Conservation (phyloP, 441 rosid genomes). For the Mallotus repandus region DNA sequence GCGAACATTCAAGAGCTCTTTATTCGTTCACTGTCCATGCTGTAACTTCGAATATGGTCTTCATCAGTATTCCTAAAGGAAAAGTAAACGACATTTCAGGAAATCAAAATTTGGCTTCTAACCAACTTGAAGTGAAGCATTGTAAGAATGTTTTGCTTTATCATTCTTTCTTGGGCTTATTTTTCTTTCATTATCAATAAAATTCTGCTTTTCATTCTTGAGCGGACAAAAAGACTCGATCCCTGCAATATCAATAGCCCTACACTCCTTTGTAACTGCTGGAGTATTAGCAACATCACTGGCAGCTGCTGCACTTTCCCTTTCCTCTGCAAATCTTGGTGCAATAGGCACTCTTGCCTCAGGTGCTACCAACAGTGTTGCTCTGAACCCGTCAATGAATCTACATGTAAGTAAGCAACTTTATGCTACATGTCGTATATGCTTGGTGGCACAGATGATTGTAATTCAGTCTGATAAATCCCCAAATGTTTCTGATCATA, state of each 20-base stretch:
- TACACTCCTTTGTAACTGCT: conserved; percentile 51
- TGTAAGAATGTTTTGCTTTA: conserved; percentile 32
- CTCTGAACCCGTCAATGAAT: conserved; percentile 42
- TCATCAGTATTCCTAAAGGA: conserved; percentile 40
- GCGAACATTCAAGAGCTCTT: conserved; percentile 51
- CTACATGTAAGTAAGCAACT: conserved; percentile 37
- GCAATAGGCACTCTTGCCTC: conserved; percentile 27
- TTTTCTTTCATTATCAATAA: background rate
- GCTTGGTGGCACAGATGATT: background rate
- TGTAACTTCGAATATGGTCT: conserved; percentile 30
- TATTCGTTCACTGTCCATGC: conserved; percentile 44
- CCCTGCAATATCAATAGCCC: conserved; percentile 44
- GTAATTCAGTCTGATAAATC: no score
- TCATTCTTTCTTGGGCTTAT: background rate
- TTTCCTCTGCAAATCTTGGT: conserved; percentile 47
- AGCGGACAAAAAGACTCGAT: conserved; percentile 32
- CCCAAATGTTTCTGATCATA: conserved; percentile 17
- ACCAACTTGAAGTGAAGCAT: conserved; percentile 42
- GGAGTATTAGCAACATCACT: conserved; percentile 52
- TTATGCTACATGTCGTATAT: background rate
- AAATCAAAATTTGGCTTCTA: conserved; percentile 48
- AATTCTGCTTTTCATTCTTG: conserved; percentile 18
- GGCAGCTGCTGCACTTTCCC: conserved; percentile 43
- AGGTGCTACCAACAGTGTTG: conserved; percentile 20
- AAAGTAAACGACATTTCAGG: conserved; percentile 53